Conservation (phyloP, 176 grass and related monocot species). For the Bromus sterilis region DNA sequence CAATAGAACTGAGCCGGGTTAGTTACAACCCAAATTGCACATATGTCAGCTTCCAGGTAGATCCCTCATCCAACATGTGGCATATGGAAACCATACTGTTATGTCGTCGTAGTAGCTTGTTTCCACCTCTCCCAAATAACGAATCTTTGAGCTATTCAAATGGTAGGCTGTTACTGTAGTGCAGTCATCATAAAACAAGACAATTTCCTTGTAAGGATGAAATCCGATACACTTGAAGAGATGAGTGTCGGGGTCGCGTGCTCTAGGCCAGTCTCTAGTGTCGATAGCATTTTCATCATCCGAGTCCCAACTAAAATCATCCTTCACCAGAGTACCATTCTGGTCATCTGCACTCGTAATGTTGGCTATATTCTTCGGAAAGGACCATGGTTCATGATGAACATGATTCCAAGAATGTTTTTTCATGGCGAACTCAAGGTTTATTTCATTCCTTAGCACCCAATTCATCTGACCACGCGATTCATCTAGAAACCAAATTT, state of each 20-base stretch:
- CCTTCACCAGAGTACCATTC: background rate
- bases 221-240: background rate
- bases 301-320: background rate
- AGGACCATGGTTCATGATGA: background rate
- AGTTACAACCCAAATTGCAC: too few species aligned
- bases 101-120: background rate
- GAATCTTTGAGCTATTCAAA: background rate
- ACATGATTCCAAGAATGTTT: background rate
- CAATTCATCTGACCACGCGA: background rate
- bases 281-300: background rate
- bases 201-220: background rate
- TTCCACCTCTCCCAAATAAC: background rate
- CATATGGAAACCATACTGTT: conserved; percentile 16
- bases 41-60: too few species aligned
- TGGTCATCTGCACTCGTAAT: background rate
- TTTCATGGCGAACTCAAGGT: background rate
- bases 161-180: background rate
- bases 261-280: background rate
- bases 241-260: background rate
- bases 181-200: background rate
- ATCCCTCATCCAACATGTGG: too few species aligned
- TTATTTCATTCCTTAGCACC: background rate
- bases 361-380: background rate
- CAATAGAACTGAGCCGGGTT: too few species aligned
- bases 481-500: too few species aligned